Percentiles rank a stretch among this genome's conserved stretches.
These are phyloP conservation scores for Pyrenula massariospora DNA, from an alignment of 495 filamentous ascomycete genomes.

Conservation along the genomic window DNA sequence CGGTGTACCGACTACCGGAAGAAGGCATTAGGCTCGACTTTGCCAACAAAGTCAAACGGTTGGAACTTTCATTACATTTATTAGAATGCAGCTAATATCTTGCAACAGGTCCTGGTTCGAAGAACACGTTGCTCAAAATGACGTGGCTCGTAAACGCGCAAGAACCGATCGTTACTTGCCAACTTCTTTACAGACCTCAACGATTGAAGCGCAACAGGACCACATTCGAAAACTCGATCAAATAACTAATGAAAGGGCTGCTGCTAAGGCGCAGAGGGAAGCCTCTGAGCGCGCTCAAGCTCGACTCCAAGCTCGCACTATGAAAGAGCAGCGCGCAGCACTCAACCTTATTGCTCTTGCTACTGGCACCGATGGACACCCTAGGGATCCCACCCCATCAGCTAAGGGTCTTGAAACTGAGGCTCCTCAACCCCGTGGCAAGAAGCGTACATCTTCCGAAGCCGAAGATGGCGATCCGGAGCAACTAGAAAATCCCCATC, in stretches of 20 bases:
- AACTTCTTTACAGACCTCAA: neutral
- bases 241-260: neutral
- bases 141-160: neutral
- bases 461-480: neutral
- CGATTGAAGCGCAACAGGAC: neutral
- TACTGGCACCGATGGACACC: neutral
- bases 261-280: neutral
- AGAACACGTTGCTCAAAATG: neutral
- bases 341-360: neutral
- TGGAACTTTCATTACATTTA: constrained; percentile 5
- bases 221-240: neutral
- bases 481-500: neutral
- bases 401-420: neutral
- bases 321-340: neutral
- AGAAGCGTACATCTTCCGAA: neutral
- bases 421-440: neutral
- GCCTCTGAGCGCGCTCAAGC: neutral
- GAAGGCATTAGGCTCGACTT: constrained; percentile 74
- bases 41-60: constrained; percentile 25
- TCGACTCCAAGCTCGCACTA: neutral
- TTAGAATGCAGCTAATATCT: neutral
- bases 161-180: neutral
- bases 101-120: neutral
- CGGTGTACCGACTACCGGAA: constrained; percentile 56
- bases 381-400: neutral